Percentiles rank a stretch among this genome's conserved stretches.
phyloP scores from a whole-genome alignment of 139 green algal genomes.

The Coccomyxa sp. region DNA sequence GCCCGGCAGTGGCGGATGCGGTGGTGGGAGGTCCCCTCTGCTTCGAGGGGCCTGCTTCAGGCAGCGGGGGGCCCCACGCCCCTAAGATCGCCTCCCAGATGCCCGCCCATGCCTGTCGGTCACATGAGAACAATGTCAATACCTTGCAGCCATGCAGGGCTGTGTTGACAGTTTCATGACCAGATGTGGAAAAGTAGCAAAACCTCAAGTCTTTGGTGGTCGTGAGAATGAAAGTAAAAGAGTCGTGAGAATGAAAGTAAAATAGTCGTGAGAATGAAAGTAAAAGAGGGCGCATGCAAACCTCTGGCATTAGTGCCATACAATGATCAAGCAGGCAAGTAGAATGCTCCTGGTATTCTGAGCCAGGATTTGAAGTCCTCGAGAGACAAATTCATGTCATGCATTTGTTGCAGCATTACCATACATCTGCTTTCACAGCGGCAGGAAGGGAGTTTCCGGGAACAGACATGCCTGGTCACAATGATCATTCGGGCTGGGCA shows the following conservation, averaged over 20 bases:
- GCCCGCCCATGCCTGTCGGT: background rate
- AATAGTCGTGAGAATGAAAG: background rate
- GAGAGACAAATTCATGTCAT: too few species aligned
- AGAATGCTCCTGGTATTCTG: too few species aligned
- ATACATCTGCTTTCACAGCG: too few species aligned
- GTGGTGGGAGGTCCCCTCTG: too few species aligned
- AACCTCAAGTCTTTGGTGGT: background rate
- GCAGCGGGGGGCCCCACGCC: background rate
- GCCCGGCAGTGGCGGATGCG: background rate
- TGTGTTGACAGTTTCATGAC: background rate
- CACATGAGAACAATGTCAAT: background rate
- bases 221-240: background rate
- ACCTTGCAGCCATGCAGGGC: background rate
- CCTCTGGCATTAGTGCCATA: too few species aligned
- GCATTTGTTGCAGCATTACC: too few species aligned
- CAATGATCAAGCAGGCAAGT: too few species aligned
- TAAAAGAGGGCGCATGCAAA: too few species aligned
- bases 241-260: background rate
- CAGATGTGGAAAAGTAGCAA: background rate
- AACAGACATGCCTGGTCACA: too few species aligned
- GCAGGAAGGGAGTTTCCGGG: too few species aligned
- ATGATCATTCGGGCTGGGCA: too few species aligned
- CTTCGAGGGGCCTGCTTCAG: background rate
- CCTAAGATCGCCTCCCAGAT: background rate
- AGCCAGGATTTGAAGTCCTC: too few species aligned